Percentiles rank a stretch among this genome's conserved stretches.
Conservation (phyloP, 1,284 basidiomycete genomes). For the Calocybe gambosa region DNA sequence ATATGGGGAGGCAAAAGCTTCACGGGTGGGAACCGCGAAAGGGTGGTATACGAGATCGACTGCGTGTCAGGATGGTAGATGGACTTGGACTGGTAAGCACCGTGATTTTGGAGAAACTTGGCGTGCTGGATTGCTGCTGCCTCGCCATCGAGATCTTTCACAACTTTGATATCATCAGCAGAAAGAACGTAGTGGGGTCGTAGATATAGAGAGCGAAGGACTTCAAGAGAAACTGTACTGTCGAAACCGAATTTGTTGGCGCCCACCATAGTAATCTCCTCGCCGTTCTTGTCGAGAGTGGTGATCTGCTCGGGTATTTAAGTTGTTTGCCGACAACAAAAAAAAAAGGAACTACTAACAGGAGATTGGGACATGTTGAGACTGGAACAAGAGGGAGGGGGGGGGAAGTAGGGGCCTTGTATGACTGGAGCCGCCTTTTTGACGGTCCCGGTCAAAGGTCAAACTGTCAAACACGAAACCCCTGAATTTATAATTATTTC, state of each 20-base stretch:
- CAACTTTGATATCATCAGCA: constrained; percentile 30
- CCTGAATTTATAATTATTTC: neutral
- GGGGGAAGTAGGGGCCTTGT: constrained; percentile 1
- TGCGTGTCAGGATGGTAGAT: constrained; percentile 74
- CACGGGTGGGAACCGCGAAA: constrained; percentile 88
- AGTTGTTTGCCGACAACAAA: constrained; percentile 5
- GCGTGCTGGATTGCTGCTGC: constrained; percentile 43
- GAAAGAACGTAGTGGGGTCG: constrained; percentile 70
- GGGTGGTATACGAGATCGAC: constrained; percentile 86
- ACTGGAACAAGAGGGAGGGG: constrained; percentile 7
- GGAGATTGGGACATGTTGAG: constrained; percentile 19
- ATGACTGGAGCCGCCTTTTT: neutral
- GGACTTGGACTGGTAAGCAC: constrained; percentile 74
- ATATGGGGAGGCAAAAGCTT: constrained; percentile 72
- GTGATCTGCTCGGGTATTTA: constrained; percentile 35
- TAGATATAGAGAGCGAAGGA: constrained; percentile 81
- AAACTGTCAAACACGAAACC: constrained; percentile 3
- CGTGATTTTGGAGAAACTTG: constrained; percentile 45
- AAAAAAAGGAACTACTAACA: constrained; percentile 10
- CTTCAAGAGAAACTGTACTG: constrained; percentile 72
- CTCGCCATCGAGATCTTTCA: constrained; percentile 31
- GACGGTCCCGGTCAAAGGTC: constrained; percentile 2
- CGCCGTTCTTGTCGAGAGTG: constrained; percentile 66
- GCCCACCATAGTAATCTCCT: constrained; percentile 75
- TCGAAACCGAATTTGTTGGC: constrained; percentile 85